Evolutionary conservation across 208 protist genomes (phyloP), one percentile per base, ranked within the genome.

Genomic region (Naegleria gruberi): DNA sequence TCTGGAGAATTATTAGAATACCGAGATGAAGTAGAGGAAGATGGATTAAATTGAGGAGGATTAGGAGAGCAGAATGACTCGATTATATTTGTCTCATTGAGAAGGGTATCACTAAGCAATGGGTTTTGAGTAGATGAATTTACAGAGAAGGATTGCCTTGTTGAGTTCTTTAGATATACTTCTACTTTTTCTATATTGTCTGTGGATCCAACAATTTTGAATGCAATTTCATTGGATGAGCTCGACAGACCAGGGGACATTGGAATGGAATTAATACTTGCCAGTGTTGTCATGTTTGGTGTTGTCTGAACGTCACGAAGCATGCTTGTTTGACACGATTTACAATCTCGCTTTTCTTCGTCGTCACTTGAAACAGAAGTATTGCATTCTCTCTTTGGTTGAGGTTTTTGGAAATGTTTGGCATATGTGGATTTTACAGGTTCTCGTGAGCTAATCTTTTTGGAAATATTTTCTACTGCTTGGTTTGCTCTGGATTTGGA

Each of bases 151-250:
- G 51, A 65, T 19, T 65, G 51, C 34, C 34, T 77, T 77, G 26
- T 19, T 37, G 65, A 77, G 34, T 77, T 37, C 34, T 77, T 77
- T 8, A 77, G n/a, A 26, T 77, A 77, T 8, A 77, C 65, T 8
- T 77, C 65, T n/a, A 77, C 65, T n/a, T 77, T 77, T 37, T 77
- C 65, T 37, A 77, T 77, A 77, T 77, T 77, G 10, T 77, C 65
- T 2, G 65, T 77, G 2, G 30, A 77, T 37, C 65, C 65, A 19
- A 77, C 30, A 37, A 77, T 77, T 77, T 37, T 30, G 8, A 77
- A 77, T 15, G 65, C 65, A 77, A 77, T 77, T 77, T 77, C 65
- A 77, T 77, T 65, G 2, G 51, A 30, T 65, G 51, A 65, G 30
- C 51, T 23, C n/a, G n/a, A n/a, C n/a, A n/a, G n/a, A n/a, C n/a